Percentiles rank a stretch among this genome's conserved stretches.
These are phyloP conservation scores for Ustilago xerochloae DNA, from an alignment of 1,284 basidiomycete genomes.

Conservation along the genomic window DNA sequence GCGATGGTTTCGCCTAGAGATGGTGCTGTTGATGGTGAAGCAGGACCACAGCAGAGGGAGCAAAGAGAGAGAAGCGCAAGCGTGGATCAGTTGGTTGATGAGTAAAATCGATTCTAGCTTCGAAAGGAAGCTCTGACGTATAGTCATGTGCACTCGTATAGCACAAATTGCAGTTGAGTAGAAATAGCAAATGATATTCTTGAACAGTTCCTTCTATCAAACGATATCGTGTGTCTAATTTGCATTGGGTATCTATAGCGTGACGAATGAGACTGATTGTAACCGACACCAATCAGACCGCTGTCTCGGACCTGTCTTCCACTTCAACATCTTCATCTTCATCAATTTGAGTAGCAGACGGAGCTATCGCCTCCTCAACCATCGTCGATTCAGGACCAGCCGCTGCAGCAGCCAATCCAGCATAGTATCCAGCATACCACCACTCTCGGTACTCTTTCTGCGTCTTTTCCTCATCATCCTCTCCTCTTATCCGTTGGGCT, in stretches of 20 bases:
- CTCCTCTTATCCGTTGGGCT: background rate
- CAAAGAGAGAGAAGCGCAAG: conserved; percentile 31
- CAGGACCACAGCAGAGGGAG: background rate
- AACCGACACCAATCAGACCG: no score
- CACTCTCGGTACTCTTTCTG: background rate
- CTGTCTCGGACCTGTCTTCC: no score
- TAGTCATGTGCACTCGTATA: no score
- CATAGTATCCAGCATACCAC: conserved; percentile 27
- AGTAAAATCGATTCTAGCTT: background rate
- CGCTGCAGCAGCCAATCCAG: conserved; percentile 5
- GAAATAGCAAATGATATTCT: no score
- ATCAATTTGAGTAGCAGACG: no score
- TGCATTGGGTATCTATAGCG: no score
- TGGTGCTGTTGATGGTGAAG: background rate
- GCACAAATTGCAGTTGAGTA: no score
- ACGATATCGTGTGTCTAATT: no score
- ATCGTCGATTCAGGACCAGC: background rate
- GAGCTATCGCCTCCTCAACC: background rate
- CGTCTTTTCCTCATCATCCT: background rate
- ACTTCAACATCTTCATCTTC: no score
- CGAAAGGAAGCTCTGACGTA: no score
- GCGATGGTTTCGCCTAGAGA: conserved; percentile 5
- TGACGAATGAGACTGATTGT: no score
- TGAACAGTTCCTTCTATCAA: no score
- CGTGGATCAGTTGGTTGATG: conserved; percentile 39